Percentiles rank a stretch among this genome's conserved stretches.
Evolutionary conservation across 352 stramenopile species (phyloP).

Genomic region (Pythium pyrilobum): DNA sequence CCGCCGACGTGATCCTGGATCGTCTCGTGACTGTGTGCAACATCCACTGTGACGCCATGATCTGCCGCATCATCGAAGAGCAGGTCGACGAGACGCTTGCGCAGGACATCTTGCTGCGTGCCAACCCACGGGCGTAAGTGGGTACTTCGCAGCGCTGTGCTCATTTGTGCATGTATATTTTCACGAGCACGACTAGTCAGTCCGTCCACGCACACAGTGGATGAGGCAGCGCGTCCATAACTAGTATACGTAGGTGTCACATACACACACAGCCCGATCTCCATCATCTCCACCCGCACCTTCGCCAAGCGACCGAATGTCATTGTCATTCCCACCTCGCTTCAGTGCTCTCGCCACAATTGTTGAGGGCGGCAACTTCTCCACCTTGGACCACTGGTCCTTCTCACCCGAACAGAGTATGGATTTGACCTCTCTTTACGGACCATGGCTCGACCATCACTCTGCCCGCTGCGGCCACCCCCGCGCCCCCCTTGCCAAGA

Average conservation of each 20-base stretch:
- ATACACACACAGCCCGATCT: too few species aligned
- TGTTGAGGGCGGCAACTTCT: too few species aligned
- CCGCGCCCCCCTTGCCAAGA: constrained; percentile 9
- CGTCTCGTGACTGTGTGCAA: constrained; percentile 73
- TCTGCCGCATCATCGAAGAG: constrained; percentile 65
- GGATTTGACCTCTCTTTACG: not conserved
- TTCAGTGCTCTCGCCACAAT: too few species aligned
- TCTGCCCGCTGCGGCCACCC: constrained; percentile 2
- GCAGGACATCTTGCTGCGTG: constrained; percentile 12
- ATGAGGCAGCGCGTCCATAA: too few species aligned
- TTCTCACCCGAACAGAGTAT: not conserved
- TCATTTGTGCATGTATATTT: too few species aligned
- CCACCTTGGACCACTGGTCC: too few species aligned
- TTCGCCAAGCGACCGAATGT: too few species aligned
- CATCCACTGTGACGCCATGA: constrained; percentile 67
- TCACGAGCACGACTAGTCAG: too few species aligned
- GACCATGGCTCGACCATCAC: constrained; percentile 11
- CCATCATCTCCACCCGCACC: too few species aligned
- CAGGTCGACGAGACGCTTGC: constrained; percentile 39
- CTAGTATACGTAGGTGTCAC: too few species aligned
- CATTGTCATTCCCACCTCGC: too few species aligned
- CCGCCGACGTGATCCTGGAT: constrained; percentile 66
- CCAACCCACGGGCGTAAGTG: constrained; percentile 13
- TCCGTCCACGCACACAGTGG: too few species aligned
- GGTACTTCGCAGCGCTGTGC: not conserved